A percentile compares a stretch with the other conserved stretches of the same genome.
phyloP scores from a whole-genome alignment of 345 rosid species.

The Eutrema yunnanense region DNA sequence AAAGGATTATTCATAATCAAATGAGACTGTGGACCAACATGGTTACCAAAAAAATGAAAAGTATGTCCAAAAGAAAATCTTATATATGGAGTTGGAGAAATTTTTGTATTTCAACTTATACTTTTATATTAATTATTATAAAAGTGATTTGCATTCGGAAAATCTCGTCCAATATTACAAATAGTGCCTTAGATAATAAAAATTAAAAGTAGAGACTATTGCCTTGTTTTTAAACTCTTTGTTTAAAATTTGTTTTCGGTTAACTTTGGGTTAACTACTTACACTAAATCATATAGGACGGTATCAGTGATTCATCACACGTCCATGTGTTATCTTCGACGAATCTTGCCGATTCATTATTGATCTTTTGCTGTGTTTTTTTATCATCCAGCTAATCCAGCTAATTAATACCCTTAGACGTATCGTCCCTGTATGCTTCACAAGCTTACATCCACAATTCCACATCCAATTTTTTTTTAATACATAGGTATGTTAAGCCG shows the following conservation, averaged over 20 bases:
- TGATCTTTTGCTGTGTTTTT: background rate
- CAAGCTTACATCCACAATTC: too few species aligned
- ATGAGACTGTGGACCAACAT: background rate
- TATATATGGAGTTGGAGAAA: too few species aligned
- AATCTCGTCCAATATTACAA: too few species aligned
- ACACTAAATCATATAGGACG: too few species aligned
- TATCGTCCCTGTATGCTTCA: background rate
- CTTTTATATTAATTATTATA: too few species aligned
- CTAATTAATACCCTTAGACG: background rate
- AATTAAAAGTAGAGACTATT: background rate
- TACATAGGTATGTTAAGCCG: too few species aligned
- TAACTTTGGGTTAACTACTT: background rate
- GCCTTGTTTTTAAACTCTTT: background rate
- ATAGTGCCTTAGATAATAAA: too few species aligned
- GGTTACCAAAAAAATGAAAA: background rate
- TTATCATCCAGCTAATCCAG: background rate
- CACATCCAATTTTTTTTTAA: too few species aligned
- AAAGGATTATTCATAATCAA: background rate
- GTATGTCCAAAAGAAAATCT: background rate
- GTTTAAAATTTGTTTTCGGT: too few species aligned
- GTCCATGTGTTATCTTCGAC: background rate
- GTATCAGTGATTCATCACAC: background rate
- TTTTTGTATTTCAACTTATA: too few species aligned
- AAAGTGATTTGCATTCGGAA: too few species aligned
- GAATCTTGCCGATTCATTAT: background rate